These are phyloP conservation scores for Allantophomopsis cytisporea DNA, from an alignment of 2,329 filamentous ascomycete genomes.

Conservation along the genomic window DNA sequence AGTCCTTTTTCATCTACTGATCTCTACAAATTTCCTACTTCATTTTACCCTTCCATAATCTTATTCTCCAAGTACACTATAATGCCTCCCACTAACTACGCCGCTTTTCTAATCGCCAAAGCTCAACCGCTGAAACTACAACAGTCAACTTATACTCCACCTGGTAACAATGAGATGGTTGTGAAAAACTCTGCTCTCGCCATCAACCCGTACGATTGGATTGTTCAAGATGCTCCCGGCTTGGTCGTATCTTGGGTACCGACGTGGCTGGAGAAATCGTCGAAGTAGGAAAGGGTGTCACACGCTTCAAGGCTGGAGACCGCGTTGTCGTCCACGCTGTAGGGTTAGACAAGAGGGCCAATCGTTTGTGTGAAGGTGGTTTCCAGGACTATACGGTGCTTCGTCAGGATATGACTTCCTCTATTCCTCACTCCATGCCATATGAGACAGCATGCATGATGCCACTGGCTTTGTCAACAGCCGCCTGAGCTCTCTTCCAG, in stretches of 20 bases:
- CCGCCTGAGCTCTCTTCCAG: conserved; percentile 17
- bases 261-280: conserved; percentile 41
- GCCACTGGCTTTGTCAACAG: conserved; percentile 16
- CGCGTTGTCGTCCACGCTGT: conserved; percentile 25
- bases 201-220: conserved; percentile 26
- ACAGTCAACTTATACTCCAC: conserved; percentile 21
- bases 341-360: not conserved
- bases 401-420: conserved; percentile 5
- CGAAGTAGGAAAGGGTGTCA: conserved; percentile 27
- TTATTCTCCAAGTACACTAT: too few relatives aligned
- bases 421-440: conserved; percentile 14
- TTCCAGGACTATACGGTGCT: conserved; percentile 18
- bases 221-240: not conserved
- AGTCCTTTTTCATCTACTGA: too few relatives aligned
- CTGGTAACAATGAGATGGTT: conserved; percentile 21
- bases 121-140: conserved; percentile 18
- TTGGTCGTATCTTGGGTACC: conserved; percentile 25
- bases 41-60: too few relatives aligned
- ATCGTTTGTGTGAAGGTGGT: conserved; percentile 7
- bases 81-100: too few relatives aligned
- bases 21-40: too few relatives aligned
- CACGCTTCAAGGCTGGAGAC: conserved; percentile 35
- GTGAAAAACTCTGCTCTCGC: conserved; percentile 24
- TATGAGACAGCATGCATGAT: conserved; percentile 18
- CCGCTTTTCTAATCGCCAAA: too few relatives aligned